Conservation (phyloP, 1,139 yeast genomes). For the Candida dubliniensis region DNA sequence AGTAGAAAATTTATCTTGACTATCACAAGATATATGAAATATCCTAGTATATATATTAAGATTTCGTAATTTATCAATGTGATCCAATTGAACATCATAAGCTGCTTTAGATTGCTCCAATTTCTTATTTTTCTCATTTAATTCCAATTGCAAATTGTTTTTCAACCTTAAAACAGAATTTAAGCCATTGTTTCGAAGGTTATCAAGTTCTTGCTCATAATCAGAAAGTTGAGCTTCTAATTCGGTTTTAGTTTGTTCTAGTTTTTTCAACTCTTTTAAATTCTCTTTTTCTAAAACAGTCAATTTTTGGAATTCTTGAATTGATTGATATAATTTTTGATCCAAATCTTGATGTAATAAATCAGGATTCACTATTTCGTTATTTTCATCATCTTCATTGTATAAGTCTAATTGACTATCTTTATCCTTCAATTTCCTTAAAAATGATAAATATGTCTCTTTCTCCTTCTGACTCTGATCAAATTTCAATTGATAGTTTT, state of each 20-base stretch:
- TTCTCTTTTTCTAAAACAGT: slow-evolving; percentile 34
- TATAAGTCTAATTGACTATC: slow-evolving; percentile 17
- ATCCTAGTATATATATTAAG: slow-evolving; percentile 81
- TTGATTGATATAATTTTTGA: slow-evolving; percentile 40
- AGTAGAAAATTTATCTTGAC: slow-evolving; percentile 72
- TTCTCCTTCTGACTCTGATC: slow-evolving; percentile 77
- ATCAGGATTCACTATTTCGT: slow-evolving; percentile 11
- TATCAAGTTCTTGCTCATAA: slow-evolving; percentile 41
- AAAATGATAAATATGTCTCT: slow-evolving; percentile 71
- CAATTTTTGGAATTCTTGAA: slow-evolving; percentile 40
- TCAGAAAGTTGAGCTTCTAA: slow-evolving; percentile 39
- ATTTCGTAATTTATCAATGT: slow-evolving; percentile 66
- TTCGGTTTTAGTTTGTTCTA: slow-evolving; percentile 43
- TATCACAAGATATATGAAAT: slow-evolving; percentile 75
- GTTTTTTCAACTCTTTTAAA: slow-evolving; percentile 41
- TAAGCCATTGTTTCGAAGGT: slow-evolving; percentile 42
- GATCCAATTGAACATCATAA: slow-evolving; percentile 60
- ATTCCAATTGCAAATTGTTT: slow-evolving; percentile 54
- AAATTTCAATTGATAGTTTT: slow-evolving; percentile 67
- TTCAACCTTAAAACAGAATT: slow-evolving; percentile 42
- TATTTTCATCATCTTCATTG: not conserved
- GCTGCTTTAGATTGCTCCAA: slow-evolving; percentile 62
- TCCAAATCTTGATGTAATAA: slow-evolving; percentile 23
- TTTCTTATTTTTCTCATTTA: slow-evolving; percentile 49
- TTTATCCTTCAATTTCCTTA: slow-evolving; percentile 65